phyloP scores from a whole-genome alignment of 208 protist species.

The Porcisia hertigi region DNA sequence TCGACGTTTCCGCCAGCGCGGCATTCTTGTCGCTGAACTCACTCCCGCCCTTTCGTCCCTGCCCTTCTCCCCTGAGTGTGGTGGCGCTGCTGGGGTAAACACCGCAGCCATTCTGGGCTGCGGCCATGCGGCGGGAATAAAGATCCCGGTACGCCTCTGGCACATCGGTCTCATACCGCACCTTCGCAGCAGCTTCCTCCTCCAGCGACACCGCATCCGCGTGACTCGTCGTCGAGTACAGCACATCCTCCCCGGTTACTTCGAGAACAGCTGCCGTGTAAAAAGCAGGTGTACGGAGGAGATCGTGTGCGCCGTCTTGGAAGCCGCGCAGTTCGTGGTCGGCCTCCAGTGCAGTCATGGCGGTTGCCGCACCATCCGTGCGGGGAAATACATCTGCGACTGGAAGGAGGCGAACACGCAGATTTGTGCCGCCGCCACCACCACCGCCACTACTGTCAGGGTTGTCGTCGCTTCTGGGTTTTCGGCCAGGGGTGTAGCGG shows the following conservation, averaged over 20 bases:
- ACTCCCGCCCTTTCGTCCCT: not conserved
- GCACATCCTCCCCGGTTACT: constrained; percentile 23
- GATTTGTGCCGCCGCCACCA: not conserved
- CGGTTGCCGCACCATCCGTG: not conserved
- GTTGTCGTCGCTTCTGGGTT: not conserved
- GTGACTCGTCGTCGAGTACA: constrained; percentile 2
- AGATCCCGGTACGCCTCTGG: constrained; percentile 6
- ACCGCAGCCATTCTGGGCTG: not conserved
- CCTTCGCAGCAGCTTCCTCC: constrained; percentile 23
- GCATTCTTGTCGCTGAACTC: not conserved
- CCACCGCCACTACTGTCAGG: not conserved
- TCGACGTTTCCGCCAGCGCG: constrained; percentile 2
- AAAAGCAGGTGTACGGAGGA: not conserved
- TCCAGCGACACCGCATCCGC: constrained; percentile 12
- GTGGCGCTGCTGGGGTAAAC: not conserved
- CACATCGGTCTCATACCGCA: constrained; percentile 14
- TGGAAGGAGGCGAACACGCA: constrained; percentile 36
- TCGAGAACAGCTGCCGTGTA: constrained; percentile 27
- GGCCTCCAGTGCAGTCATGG: not conserved
- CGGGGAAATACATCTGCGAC: constrained; percentile 6
- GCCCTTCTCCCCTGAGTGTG: not conserved
- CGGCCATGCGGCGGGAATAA: constrained; percentile 1
- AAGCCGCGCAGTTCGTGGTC: not conserved
- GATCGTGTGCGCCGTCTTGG: not conserved
- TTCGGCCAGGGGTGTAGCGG: constrained; percentile 16